These are phyloP conservation scores for Oehlia diaphana DNA, from an alignment of 192 early-diverging fungal genomes.

Conservation along the genomic window DNA sequence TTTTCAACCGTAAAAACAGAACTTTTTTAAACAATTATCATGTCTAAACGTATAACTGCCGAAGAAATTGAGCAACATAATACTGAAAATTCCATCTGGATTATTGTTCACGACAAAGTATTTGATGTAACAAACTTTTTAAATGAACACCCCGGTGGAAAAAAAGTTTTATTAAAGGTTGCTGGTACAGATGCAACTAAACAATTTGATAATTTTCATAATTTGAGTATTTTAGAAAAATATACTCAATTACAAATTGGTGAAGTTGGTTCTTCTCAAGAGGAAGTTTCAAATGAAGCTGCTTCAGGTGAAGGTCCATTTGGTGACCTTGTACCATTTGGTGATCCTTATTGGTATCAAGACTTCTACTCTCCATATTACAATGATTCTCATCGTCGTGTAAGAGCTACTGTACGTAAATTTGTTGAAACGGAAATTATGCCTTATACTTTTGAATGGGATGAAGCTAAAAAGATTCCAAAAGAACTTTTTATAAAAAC, in stretches of 20 bases:
- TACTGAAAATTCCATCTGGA: conserved; percentile 66
- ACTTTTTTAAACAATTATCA: background rate
- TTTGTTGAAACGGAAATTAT: conserved; percentile 84
- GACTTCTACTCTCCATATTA: conserved; percentile 74
- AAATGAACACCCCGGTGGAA: conserved; percentile 60
- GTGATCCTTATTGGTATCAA: conserved; percentile 79
- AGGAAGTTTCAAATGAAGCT: conserved; percentile 33
- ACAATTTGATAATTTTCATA: conserved; percentile 88
- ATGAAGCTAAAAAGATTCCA: conserved; percentile 79
- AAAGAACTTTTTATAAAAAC: conserved; percentile 72
- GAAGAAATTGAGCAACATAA: conserved; percentile 76
- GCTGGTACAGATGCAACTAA: conserved; percentile 80
- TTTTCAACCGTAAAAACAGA: too few species aligned
- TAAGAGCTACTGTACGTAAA: conserved; percentile 59
- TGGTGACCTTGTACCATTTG: conserved; percentile 76
- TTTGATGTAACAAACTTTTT: conserved; percentile 61
- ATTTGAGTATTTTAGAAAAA: conserved; percentile 62
- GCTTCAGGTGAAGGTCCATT: conserved; percentile 56
- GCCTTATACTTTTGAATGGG: conserved; percentile 77
- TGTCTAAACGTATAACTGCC: conserved; percentile 40
- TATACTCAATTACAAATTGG: conserved; percentile 66
- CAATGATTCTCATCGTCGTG: conserved; percentile 67
- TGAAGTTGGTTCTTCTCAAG: conserved; percentile 52
- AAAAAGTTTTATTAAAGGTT: conserved; percentile 75
- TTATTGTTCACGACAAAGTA: conserved; percentile 65